phyloP scores from a whole-genome alignment of 139 green algal genomes.

The Yamagishiella unicocca region DNA sequence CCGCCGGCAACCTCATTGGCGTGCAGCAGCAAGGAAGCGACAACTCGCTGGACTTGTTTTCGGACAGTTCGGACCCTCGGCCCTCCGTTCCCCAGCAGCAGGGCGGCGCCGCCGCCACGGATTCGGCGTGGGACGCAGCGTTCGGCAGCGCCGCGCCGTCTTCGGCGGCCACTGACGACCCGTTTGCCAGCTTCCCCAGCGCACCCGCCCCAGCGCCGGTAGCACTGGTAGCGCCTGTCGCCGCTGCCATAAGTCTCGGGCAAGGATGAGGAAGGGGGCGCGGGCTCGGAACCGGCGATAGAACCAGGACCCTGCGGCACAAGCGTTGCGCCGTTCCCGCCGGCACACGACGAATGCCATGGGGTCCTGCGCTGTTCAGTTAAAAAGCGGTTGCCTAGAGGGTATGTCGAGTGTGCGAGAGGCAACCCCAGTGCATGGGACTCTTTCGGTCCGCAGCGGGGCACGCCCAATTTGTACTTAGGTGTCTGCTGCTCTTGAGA shows the following conservation, averaged over 20 bases:
- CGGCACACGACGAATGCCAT: too few relatives aligned
- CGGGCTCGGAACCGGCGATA: too few relatives aligned
- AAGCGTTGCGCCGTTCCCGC: neutral
- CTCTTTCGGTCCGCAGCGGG: too few relatives aligned
- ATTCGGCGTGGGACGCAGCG: neutral
- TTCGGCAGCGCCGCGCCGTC: neutral
- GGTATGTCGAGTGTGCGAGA: too few relatives aligned
- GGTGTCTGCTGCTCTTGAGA: too few relatives aligned
- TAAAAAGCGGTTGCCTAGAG: too few relatives aligned
- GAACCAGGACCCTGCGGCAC: neutral
- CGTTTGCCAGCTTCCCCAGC: neutral
- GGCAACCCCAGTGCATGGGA: neutral
- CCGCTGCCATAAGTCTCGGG: neutral
- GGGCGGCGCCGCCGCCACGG: neutral
- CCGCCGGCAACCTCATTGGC: neutral
- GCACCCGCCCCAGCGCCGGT: neutral
- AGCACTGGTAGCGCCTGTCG: too few relatives aligned
- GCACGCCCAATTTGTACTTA: too few relatives aligned
- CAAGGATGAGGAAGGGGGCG: too few relatives aligned
- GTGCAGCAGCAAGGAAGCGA: neutral
- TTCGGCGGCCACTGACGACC: neutral
- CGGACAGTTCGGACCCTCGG: neutral
- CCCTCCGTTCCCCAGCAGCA: neutral
- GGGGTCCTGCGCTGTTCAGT: too few relatives aligned
- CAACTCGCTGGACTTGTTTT: slow-evolving; percentile 14